Evolutionary conservation across 768 basidiomycete genomes (phyloP).

Genomic region (Tephrocybe rancida): DNA sequence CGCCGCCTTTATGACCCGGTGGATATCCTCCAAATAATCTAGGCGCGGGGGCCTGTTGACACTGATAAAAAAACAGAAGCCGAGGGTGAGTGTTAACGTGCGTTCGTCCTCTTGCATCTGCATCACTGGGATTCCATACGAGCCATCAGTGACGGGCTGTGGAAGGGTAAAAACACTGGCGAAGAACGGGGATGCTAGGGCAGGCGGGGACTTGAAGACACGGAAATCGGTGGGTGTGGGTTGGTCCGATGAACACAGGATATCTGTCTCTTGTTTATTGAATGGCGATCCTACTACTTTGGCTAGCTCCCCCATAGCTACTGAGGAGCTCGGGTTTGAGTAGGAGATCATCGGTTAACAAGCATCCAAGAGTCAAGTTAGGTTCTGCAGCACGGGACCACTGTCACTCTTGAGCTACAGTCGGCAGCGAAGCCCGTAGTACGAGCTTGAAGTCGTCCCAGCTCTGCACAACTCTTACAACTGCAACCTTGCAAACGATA

Average conservation of each 20-base stretch:
- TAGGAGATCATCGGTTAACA: no score
- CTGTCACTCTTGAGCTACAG: no score
- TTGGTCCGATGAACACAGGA: conserved; percentile 55
- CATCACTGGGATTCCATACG: conserved; percentile 41
- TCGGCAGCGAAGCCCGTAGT: no score
- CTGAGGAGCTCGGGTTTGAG: no score
- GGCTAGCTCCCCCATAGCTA: no score
- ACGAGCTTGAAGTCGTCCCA: no score
- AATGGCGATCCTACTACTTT: conserved; percentile 37
- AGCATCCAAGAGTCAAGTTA: no score
- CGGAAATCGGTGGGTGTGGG: conserved; percentile 44
- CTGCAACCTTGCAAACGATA: neutral
- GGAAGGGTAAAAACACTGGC: conserved; percentile 56
- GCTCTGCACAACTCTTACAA: neutral
- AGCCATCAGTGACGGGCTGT: conserved; percentile 35
- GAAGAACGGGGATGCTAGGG: conserved; percentile 62
- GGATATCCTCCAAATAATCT: conserved; percentile 42
- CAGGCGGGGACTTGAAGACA: conserved; percentile 55
- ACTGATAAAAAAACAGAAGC: conserved; percentile 50
- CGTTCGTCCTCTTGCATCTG: conserved; percentile 47
- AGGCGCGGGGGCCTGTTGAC: conserved; percentile 29
- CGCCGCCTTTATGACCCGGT: conserved; percentile 45
- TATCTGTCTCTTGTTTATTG: conserved; percentile 48
- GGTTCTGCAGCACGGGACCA: no score
- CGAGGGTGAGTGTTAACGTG: conserved; percentile 42